Base-by-base conservation (phyloP, 1,139 yeast species). In the Entelexis sorbosivorans region DNA sequence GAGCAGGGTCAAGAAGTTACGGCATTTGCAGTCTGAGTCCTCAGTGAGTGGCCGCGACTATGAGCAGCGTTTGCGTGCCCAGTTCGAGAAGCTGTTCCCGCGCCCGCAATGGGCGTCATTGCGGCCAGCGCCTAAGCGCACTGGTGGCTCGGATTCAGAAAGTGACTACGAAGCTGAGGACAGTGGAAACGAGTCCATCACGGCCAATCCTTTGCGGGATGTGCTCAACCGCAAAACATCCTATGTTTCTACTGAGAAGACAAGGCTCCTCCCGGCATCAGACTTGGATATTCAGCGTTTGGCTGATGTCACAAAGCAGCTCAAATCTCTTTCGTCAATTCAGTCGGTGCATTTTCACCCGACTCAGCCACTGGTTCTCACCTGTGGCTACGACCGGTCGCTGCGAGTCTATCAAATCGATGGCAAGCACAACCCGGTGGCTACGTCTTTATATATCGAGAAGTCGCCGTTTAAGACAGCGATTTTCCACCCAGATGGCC, bases 341-440 rank as follows among this genome's bases (percentile, higher is more conserved):
- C 97, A 88, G 67, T 72, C 91, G 0, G 63, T 93, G 47, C 74
- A 83, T 13, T 91, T 91, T 75, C 98, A 93, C 65, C 86, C 85
- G 13, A 71, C 76, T 8, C 93, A 85, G 61, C 95, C 98, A 29
- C 69, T 93, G 42, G 69, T 91, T 46, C 69, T 91, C 54, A 84
- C 96, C 0, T 94, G 93, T 55, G 99, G 99, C 26, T 88, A 82
- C 63, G 99, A 93, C 65, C 77, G 87, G 61, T 84, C 96, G 0
- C 66, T 91, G 53, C 73, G 98, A 61, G 72, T 93, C 28, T 91
- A 81, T 65, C 95, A 91, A 63, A 78, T 89, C 53, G 98, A 91
- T 64, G 97, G 97, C n/a, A 85, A 83, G 63, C 65, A 70, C 54
- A 93, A 93, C 64, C 80, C 79, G 52, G 69, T 88, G 46, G 93